Evolutionary conservation across 208 protist genomes (phyloP).

Genomic region (Leishmania major): DNA sequence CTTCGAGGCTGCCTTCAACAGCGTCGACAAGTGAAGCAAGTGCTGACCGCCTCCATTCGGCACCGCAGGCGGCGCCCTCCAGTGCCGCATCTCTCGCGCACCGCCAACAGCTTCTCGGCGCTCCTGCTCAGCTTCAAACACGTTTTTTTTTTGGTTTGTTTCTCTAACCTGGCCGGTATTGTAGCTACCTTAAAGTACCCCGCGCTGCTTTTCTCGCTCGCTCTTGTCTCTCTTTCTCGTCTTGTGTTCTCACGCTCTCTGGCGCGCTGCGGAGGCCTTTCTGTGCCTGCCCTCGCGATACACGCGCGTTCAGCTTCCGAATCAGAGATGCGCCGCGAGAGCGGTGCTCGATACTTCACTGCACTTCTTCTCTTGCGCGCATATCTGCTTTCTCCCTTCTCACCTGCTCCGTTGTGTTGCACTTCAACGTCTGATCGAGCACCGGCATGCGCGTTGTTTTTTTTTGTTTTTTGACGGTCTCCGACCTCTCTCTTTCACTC

Average conservation of each 20-base stretch:
- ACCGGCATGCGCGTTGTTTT: not conserved
- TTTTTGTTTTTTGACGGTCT: not conserved
- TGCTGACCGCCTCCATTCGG: not conserved
- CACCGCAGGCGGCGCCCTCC: not conserved
- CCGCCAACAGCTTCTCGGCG: not conserved
- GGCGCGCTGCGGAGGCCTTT: no score
- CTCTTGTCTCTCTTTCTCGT: not conserved
- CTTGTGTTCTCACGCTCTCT: no score
- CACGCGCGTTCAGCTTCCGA: no score
- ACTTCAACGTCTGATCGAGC: not conserved
- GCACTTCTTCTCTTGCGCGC: no score
- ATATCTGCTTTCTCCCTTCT: no score
- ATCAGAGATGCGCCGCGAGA: no score
- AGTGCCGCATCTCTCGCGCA: not conserved
- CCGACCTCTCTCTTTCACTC: not conserved
- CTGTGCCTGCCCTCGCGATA: no score
- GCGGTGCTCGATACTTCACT: no score
- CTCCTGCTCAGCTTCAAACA: not conserved
- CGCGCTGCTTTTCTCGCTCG: not conserved
- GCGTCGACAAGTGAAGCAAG: not conserved
- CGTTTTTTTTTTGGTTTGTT: not conserved
- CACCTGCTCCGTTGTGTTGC: not conserved
- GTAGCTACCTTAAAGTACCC: not conserved
- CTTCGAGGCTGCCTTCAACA: constrained; percentile 33
- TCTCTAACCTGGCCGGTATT: not conserved